Evolutionary conservation across 768 basidiomycete species (phyloP), one percentile per base, ranked within the genome.

Genomic region (Rhodotorula taiwanensis): DNA sequence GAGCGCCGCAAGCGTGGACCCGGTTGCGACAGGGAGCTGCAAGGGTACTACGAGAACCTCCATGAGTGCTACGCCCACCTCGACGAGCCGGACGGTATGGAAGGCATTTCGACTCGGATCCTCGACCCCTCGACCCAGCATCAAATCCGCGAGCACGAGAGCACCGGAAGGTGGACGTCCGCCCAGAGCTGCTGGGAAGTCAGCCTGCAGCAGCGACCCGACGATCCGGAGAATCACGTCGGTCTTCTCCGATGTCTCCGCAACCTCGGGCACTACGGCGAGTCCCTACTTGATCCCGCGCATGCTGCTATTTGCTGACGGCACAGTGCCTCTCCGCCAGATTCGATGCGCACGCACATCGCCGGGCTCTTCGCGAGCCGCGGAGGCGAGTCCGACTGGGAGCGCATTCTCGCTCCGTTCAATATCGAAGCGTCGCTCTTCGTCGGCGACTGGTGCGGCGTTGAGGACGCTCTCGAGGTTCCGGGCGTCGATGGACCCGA

Each of bases 121-220:
- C 77, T 97, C 18, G 84, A 87, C 0, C 95, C 95, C 0, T 88
- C 89, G 5, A 76, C 98, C 51, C 89, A 97, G 69, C 90, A 95
- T 75, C 91, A 95, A 75, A 98, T 99, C 64, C 85, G 95, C 47
- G 88, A 98, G 72, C 95, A 99, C 71, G 95, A 99, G 75, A 93
- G 87, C 69, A 94, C 88, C 4, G 95, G 95, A 1, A 81, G 85
- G 47, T 99, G 95, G 95, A 98, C 95, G 4, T 87, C 92, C 14
- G 94, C 95, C 13, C 95, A 98, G 76, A 98, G 94, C 72, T 99
- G 95, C 72, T 99, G 95, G 95, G 95, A 99, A 76, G 85, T 98
- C 18, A 82, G 86, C 52, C 80, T 99, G 21, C 94, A 97, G 73
- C 85, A 89, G 61, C 84, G 84, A 27, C 93, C 94, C 0, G 85